phyloP scores from a whole-genome alignment of 495 filamentous ascomycete genomes.

The Penicillium diatomitis region DNA sequence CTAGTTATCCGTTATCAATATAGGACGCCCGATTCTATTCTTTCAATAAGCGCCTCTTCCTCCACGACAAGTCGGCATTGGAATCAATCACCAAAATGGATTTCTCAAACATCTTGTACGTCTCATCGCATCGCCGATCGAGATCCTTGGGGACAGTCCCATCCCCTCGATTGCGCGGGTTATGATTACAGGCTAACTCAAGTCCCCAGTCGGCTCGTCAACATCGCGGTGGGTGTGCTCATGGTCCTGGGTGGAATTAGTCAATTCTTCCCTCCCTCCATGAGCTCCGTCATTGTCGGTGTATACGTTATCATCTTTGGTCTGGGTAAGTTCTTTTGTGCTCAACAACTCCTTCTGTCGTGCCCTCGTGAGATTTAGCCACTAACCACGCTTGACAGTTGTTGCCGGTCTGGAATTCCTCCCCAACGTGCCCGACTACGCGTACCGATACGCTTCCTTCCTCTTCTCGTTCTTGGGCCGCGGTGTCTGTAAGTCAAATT shows the following conservation, averaged over 20 bases:
- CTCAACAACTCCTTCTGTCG: background rate
- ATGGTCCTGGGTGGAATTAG: slow-evolving; percentile 86
- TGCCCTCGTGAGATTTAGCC: background rate
- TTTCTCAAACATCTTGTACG: slow-evolving; percentile 52
- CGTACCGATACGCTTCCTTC: slow-evolving; percentile 91
- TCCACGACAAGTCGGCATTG: background rate
- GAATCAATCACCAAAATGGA: slow-evolving; percentile 33
- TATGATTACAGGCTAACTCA: background rate
- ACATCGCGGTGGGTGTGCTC: slow-evolving; percentile 76
- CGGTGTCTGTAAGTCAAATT: slow-evolving; percentile 68
- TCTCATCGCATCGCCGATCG: slow-evolving; percentile 1
- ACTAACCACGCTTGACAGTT: slow-evolving; percentile 18
- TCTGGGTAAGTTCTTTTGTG: slow-evolving; percentile 49
- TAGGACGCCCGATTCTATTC: no score
- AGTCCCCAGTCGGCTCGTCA: slow-evolving; percentile 74
- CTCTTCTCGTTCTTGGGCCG: slow-evolving; percentile 95
- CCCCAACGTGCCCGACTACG: slow-evolving; percentile 79
- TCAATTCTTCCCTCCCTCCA: slow-evolving; percentile 57
- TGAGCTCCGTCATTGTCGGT: slow-evolving; percentile 60
- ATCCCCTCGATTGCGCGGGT: background rate
- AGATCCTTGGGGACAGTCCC: no score
- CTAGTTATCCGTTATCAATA: background rate
- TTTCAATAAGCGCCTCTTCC: no score
- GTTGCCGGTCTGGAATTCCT: slow-evolving; percentile 59
- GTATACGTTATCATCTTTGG: slow-evolving; percentile 87